Evolutionary conservation across 192 early-diverging fungal genomes (phyloP), one percentile per base, ranked within the genome.

Genomic region (Paraglomus occultum): DNA sequence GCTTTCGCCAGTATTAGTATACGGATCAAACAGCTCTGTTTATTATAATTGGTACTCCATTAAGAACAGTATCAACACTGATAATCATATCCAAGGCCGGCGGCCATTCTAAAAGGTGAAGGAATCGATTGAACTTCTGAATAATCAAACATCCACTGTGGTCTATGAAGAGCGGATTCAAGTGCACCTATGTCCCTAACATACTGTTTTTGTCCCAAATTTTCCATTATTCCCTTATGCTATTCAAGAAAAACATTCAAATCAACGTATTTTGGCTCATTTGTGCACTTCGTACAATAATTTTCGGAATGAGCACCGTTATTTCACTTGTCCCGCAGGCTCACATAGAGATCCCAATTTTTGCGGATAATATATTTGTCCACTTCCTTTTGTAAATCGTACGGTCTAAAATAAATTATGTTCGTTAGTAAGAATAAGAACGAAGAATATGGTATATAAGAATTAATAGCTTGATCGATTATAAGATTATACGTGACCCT

Each of bases 291-390:
- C 22, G 45, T 65, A 18, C 5, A 65, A 65, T 65, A 65, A 50
- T 40, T 39, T 40, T 65, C 31, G 63, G 18, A 51, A 51, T 50
- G 45, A 65, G 48, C 48, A 17, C 39, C 39, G 23, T 59, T 40
- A 59, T 39, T 22, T 59, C 57, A 59, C 57, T 59, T 59, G 57
- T 59, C 23, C n/a, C 57, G 57, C 23, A 59, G 39, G 6, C 23
- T 40, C 39, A 59, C 5, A 59, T 59, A 59, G 39, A 59, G 57
- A 59, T 59, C n/a, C 57, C 57, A 59, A 59, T 59, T 59, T 59
- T 59, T 59, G 57, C 57, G 57, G 39, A 59, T 59, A 40, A 59
- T 59, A 59, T 59, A 59, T 40, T 59, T 59, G 57, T 20, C 20
- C 57, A 40, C 57, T 59, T 59, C 57, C 51, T 8, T 53, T 53